Evolutionary conservation across 306 rosid genomes (phyloP), one percentile per base, ranked within the genome.

Genomic region (Cotoneaster glaucophyllus): DNA sequence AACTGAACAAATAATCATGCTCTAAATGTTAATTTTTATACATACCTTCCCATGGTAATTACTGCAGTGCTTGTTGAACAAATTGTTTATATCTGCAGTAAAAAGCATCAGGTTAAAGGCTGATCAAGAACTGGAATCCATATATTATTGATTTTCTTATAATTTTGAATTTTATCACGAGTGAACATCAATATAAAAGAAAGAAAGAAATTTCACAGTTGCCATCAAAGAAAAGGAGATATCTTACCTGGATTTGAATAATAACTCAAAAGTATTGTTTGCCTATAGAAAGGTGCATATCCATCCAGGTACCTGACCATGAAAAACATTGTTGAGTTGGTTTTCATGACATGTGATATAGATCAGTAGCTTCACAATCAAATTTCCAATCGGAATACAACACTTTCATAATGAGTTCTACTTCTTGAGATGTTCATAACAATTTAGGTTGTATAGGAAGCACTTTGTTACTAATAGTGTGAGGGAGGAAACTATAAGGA

Each of bases 31-130:
- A 12, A 24, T 34, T 37, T 71, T 28, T n/a, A 37, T 65, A 83
- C 87, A 70, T 73, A 94, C 98, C 96, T 94, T 94, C 74, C 98
- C 98, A 81, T 83, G 84, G 85, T 90, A 88, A 86, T 90, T 91
- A 74, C 59, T 53, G 72, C 97, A 94, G 29, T 84, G 88, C 84
- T 83, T 89, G 78, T 91, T 91, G 90, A 94, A 94, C 58, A 91
- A 82, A 19, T 82, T 91, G 80, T 91, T 94, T 74, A 94, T 91
- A 81, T 91, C 98, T 94, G 87, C 79, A 79, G 83, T 48, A 81
- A 79, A 56, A 78, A 61, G 45, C 67, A 57, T 11, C 66, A 63
- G 50, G n/a, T 81, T 72, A 79, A 45, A 63, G 68, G 15, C 76
- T 57, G 41, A 39, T 54, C 21, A 45, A 62, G 57, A 31, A 50